Evolutionary conservation across 108 stramenopile species (phyloP).

Genomic region (Cyclotella sp.): DNA sequence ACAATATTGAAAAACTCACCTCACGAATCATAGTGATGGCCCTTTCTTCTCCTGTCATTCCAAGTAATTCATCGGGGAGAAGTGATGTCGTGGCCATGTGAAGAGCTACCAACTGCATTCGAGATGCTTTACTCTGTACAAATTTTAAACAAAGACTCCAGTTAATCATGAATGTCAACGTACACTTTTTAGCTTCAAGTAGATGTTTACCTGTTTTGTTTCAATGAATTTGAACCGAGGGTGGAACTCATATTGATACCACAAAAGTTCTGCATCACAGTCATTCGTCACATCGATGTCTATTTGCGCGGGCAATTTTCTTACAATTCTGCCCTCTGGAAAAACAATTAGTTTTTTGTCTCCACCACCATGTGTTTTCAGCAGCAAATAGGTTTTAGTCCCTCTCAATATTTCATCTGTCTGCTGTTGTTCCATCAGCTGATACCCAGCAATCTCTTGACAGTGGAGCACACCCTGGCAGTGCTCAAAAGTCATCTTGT

Average conservation of each 20-base stretch:
- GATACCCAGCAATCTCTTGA: constrained; percentile 34
- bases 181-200: no score
- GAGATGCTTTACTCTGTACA: constrained; percentile 27
- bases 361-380: constrained; percentile 15
- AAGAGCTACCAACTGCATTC: constrained; percentile 53
- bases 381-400: constrained; percentile 30
- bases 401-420: constrained; percentile 32
- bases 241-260: constrained; percentile 30
- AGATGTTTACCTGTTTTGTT: constrained; percentile 27
- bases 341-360: constrained; percentile 14
- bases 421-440: constrained; percentile 30
- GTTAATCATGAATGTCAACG: not conserved
- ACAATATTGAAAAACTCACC: no score
- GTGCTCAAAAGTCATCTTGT: constrained; percentile 38
- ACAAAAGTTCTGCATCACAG: constrained; percentile 24
- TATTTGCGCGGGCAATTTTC: not conserved
- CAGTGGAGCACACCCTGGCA: constrained; percentile 16
- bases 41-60: constrained; percentile 55
- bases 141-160: not conserved
- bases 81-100: constrained; percentile 50
- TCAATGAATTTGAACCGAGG: constrained; percentile 33
- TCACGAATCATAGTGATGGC: constrained; percentile 49
- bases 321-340: constrained; percentile 31
- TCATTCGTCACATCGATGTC: constrained; percentile 2
- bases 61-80: constrained; percentile 46